phyloP scores from a whole-genome alignment of 148 eudicot genomes.

The Amaranthus cruentus region DNA sequence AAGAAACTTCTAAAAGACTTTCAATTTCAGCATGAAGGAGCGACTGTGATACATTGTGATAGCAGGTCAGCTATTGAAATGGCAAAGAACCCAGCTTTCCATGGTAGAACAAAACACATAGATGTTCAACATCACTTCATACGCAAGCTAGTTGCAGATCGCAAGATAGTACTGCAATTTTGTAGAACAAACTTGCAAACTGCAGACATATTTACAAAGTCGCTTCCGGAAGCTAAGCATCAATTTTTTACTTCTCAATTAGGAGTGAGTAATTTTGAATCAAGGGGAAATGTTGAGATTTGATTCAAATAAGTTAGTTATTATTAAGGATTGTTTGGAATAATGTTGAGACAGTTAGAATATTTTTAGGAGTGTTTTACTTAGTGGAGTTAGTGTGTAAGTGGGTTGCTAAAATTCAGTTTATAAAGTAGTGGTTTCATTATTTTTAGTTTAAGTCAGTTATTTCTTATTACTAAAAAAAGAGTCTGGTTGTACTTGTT shows the following conservation, averaged over 20 bases:
- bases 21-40: not conserved
- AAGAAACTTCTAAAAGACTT: not conserved
- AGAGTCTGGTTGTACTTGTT: too few relatives aligned
- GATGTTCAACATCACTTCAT: not conserved
- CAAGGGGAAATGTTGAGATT: not conserved
- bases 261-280: not conserved
- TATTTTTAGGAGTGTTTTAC: too few relatives aligned
- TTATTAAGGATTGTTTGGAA: too few relatives aligned
- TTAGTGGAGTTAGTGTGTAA: too few relatives aligned
- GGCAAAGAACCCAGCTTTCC: slow-evolving; percentile 2
- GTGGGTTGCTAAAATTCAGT: too few relatives aligned
- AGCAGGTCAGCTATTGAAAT: not conserved
- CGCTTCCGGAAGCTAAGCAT: not conserved
- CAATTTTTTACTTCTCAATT: not conserved
- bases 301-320: too few relatives aligned
- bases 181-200: slow-evolving; percentile 2
- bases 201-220: not conserved
- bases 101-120: slow-evolving; percentile 2
- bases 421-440: too few relatives aligned
- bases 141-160: not conserved
- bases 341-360: too few relatives aligned
- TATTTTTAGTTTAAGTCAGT: too few relatives aligned
- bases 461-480: too few relatives aligned
- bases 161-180: not conserved
- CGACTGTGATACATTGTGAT: slow-evolving; percentile 3